Evolutionary conservation across 805 yeast genomes (phyloP).

Genomic region (Priceomyces haplophilus): DNA sequence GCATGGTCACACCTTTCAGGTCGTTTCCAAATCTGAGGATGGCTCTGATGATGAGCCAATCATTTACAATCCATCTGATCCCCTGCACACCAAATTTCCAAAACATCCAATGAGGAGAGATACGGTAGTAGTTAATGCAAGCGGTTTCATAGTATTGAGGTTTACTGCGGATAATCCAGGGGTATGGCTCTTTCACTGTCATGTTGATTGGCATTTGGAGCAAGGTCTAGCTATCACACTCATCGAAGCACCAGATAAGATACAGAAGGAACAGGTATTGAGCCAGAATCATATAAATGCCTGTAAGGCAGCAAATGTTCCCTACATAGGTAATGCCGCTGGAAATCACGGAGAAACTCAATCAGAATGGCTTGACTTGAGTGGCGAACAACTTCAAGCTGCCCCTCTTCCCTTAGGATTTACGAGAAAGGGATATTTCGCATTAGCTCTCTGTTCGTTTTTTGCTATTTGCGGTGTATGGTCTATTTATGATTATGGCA

Average conservation of each 20-base stretch:
- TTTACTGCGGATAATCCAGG: slow-evolving; percentile 95
- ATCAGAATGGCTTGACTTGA: slow-evolving; percentile 51
- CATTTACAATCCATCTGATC: slow-evolving; percentile 34
- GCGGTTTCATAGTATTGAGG: slow-evolving; percentile 81
- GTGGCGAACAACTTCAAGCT: slow-evolving; percentile 60
- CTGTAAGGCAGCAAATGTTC: slow-evolving; percentile 47
- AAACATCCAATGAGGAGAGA: slow-evolving; percentile 84
- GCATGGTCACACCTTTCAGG: slow-evolving; percentile 92
- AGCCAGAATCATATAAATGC: slow-evolving; percentile 48
- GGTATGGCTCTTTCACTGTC: slow-evolving; percentile 99
- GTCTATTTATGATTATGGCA: slow-evolving; percentile 61
- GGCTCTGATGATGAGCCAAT: slow-evolving; percentile 54
- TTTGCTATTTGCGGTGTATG: slow-evolving; percentile 59
- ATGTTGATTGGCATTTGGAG: slow-evolving; percentile 95
- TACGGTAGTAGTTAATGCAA: slow-evolving; percentile 71
- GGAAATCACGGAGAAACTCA: slow-evolving; percentile 44
- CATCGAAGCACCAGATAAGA: slow-evolving; percentile 76
- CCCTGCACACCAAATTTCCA: slow-evolving; percentile 46
- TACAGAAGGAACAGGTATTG: slow-evolving; percentile 40
- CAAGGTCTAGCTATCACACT: slow-evolving; percentile 86
- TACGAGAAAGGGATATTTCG: slow-evolving; percentile 66
- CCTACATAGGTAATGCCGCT: slow-evolving; percentile 70
- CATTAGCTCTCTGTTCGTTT: slow-evolving; percentile 51
- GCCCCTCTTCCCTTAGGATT: slow-evolving; percentile 67
- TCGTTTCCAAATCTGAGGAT: slow-evolving; percentile 65